Conservation (phyloP, 108 stramenopile species). For the Pseudonitzschia pungens region DNA sequence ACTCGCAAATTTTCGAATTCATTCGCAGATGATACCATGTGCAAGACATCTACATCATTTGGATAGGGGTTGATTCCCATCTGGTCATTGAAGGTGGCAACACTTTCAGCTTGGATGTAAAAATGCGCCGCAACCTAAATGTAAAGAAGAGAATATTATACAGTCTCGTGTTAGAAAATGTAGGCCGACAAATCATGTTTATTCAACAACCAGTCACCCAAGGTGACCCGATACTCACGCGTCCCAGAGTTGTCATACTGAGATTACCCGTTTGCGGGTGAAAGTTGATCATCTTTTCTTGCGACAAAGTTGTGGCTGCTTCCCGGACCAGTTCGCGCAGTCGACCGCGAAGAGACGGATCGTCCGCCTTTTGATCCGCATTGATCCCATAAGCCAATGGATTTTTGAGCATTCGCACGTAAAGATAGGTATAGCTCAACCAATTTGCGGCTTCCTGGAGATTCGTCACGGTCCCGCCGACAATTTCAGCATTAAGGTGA, state of each 20-base stretch:
- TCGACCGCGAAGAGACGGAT: slow-evolving; percentile 69
- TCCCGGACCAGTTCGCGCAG: slow-evolving; percentile 72
- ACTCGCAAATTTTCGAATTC: slow-evolving; percentile 96
- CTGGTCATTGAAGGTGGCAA: slow-evolving; percentile 91
- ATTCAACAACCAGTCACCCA: neutral
- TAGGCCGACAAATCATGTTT: neutral
- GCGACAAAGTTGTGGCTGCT: slow-evolving; percentile 84
- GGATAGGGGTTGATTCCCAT: slow-evolving; percentile 47
- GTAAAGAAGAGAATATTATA: neutral
- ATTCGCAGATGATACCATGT: slow-evolving; percentile 86
- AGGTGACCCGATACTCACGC: slow-evolving; percentile 39
- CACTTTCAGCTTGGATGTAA: slow-evolving; percentile 95
- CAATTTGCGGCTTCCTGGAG: slow-evolving; percentile 87
- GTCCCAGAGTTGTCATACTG: slow-evolving; percentile 90
- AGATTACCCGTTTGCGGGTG: slow-evolving; percentile 85
- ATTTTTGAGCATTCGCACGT: slow-evolving; percentile 93
- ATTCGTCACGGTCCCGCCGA: slow-evolving; percentile 95
- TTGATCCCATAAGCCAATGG: slow-evolving; percentile 94
- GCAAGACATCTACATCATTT: slow-evolving; percentile 80
- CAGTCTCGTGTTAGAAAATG: neutral
- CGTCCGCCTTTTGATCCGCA: slow-evolving; percentile 66
- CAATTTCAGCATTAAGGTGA: slow-evolving; percentile 98
- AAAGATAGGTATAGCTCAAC: slow-evolving; percentile 96
- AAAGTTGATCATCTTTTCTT: slow-evolving; percentile 88
- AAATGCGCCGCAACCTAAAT: slow-evolving; percentile 86